Percentiles rank a stretch among this genome's conserved stretches.
Evolutionary conservation across 257 asterid genomes (phyloP).

Genomic region (Thymus quinquecostatus): DNA sequence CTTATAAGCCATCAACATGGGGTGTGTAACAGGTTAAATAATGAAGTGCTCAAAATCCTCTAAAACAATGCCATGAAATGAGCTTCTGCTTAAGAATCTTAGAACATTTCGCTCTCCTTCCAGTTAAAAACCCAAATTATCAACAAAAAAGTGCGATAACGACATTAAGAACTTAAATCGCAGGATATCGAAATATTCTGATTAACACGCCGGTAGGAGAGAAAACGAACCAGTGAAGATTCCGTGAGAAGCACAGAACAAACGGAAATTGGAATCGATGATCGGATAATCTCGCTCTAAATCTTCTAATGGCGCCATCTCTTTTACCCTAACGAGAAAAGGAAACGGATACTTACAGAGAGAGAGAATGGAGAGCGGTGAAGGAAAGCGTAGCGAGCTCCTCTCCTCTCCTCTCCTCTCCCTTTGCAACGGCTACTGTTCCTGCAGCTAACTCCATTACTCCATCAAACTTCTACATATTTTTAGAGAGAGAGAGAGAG

Average conservation of each 20-base stretch:
- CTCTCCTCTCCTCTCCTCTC: too few species aligned
- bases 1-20: background rate
- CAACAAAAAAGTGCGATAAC: background rate
- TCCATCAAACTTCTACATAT: too few species aligned
- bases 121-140: background rate
- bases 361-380: too few species aligned
- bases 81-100: background rate
- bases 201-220: background rate
- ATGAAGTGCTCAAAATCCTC: conserved; percentile 17
- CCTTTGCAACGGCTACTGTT: too few species aligned
- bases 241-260: conserved; percentile 70
- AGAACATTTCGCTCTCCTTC: background rate
- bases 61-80: background rate
- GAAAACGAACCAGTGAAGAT: conserved; percentile 62
- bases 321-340: background rate
- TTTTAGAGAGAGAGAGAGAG: too few species aligned
- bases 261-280: conserved; percentile 59
- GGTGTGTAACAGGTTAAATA: background rate
- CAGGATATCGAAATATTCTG: background rate
- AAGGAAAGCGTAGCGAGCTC: too few species aligned
- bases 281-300: conserved; percentile 62
- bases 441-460: too few species aligned
- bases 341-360: background rate
- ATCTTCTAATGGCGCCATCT: conserved; percentile 65
- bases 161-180: conserved; percentile 1